Conservation (phyloP, 2,329 filamentous ascomycete species). For the Fusarium austroafricanum region DNA sequence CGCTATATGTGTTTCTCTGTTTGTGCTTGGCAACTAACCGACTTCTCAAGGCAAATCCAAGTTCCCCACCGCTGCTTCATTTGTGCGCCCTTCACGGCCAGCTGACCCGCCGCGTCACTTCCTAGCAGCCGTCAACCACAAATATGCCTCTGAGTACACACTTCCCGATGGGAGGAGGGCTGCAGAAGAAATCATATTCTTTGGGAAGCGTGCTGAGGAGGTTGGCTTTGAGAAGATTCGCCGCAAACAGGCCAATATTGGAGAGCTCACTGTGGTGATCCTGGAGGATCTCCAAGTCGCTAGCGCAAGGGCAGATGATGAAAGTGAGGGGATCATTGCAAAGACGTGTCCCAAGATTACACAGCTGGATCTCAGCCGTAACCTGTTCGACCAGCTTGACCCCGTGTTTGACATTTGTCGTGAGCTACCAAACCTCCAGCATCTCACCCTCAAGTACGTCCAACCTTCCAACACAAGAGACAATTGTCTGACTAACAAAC, state of each 20-base stretch:
- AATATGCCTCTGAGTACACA: slow-evolving; percentile 77
- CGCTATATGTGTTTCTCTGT: neutral
- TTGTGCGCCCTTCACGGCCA: slow-evolving; percentile 81
- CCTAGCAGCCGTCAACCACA: slow-evolving; percentile 80
- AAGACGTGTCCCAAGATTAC: slow-evolving; percentile 73
- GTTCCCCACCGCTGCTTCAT: slow-evolving; percentile 81
- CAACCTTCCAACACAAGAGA: neutral
- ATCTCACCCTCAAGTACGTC: slow-evolving; percentile 78
- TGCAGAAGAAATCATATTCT: slow-evolving; percentile 71
- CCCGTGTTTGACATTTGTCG: slow-evolving; percentile 78
- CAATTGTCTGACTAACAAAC: slow-evolving; percentile 29
- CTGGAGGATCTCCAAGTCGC: slow-evolving; percentile 79
- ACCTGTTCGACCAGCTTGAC: slow-evolving; percentile 76
- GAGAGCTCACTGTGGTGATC: slow-evolving; percentile 83
- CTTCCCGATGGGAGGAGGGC: slow-evolving; percentile 52
- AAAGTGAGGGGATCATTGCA: slow-evolving; percentile 54
- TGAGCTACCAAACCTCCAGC: slow-evolving; percentile 73
- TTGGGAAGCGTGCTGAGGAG: slow-evolving; percentile 88
- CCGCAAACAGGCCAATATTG: slow-evolving; percentile 79
- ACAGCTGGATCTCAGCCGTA: slow-evolving; percentile 87
- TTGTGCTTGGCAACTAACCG: slow-evolving; percentile 1
- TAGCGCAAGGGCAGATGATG: slow-evolving; percentile 48
- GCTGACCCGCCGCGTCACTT: slow-evolving; percentile 78
- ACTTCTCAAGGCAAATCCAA: slow-evolving; percentile 65
- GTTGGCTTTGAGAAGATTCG: slow-evolving; percentile 95